Evolutionary conservation across 2,329 filamentous ascomycete genomes (phyloP), one percentile per base, ranked within the genome.

Genomic region (Aspergillus japonicus): DNA sequence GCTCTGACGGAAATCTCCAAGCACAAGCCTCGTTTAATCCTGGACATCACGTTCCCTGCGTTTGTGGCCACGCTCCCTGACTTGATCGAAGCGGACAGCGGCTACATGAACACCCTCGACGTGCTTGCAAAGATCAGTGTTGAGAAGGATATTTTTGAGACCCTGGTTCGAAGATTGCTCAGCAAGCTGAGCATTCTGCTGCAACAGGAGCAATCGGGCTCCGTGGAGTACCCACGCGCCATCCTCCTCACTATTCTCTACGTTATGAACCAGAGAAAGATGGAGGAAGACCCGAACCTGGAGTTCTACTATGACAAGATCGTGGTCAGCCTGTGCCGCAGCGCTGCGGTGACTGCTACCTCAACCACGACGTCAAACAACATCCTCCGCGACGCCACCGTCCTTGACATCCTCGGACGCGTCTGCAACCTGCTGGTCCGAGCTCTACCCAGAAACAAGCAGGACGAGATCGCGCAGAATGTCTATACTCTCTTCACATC

Each of bases 31-130:
- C 80, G 82, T 50, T 74, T 87, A 11, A 84, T 89, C 29, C 83
- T 87, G 66, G 82, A 87, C 50, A 86, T 86, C 58, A 85, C 86
- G 0, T 85, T 89, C 66, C 87, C 87, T 26, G 84, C 84, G 5
- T 88, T 89, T 68, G 81, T 89, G 72, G 85, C 86, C 3, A 82
- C 84, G 44, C 73, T 90, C 3, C 87, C 87, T 1, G 86, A 87
- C 61, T 77, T 75, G 2, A 82, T 83, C 58, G 73, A 81, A 19
- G 75, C 75, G 3, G 73, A 78, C 10, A 68, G 67, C 6, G 71
- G 73, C 5, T 87, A 87, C 66, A 67, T 82, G n/a, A 75, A 81
- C 5, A 83, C 85, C 0, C 74, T 90, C 24, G 87, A 89, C 66
- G 85, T 81, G 0, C 82, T 90, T 60, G 86, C 87, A 2, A 85